Evolutionary conservation across 2,329 filamentous ascomycete species (phyloP).

Genomic region (Epichloe amarillans): DNA sequence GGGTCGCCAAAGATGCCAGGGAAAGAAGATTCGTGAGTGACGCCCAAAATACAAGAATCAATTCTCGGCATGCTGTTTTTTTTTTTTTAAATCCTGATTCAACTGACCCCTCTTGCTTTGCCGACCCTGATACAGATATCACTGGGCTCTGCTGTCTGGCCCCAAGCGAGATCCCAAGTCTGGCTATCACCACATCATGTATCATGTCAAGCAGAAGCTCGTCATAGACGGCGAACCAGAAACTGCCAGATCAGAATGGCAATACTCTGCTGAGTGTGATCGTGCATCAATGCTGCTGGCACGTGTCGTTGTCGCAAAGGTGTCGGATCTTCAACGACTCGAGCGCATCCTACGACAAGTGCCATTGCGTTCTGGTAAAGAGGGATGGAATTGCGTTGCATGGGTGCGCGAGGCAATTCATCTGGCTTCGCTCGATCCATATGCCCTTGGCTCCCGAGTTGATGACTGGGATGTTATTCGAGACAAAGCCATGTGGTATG

Average conservation of each 20-base stretch:
- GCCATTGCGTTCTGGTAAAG: slow-evolving; percentile 1
- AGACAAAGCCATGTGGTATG: slow-evolving; percentile 5
- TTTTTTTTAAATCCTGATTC: too few relatives aligned
- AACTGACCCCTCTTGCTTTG: too few relatives aligned
- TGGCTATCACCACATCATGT: slow-evolving; percentile 4
- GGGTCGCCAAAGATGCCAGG: slow-evolving; percentile 4
- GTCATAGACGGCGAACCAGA: slow-evolving; percentile 3
- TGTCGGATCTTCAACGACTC: slow-evolving; percentile 3
- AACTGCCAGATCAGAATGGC: slow-evolving; percentile 3
- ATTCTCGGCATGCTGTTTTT: too few relatives aligned
- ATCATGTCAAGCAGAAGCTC: slow-evolving; percentile 5
- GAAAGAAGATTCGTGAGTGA: slow-evolving; percentile 6
- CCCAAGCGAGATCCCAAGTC: slow-evolving; percentile 2
- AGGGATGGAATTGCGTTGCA: slow-evolving; percentile 5
- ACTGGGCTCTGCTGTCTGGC: slow-evolving; percentile 6
- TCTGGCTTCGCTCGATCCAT: background rate
- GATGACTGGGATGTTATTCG: slow-evolving; percentile 5
- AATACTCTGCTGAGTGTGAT: slow-evolving; percentile 4
- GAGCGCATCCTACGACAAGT: slow-evolving; percentile 2
- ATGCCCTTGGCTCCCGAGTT: slow-evolving; percentile 2
- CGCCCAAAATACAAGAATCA: too few relatives aligned
- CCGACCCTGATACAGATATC: background rate
- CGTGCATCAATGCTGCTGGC: slow-evolving; percentile 4
- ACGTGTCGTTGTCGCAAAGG: slow-evolving; percentile 4
- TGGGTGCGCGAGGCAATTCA: slow-evolving; percentile 6